phyloP scores from a whole-genome alignment of 2,329 filamentous ascomycete species.

The Leptodontidium sp. region DNA sequence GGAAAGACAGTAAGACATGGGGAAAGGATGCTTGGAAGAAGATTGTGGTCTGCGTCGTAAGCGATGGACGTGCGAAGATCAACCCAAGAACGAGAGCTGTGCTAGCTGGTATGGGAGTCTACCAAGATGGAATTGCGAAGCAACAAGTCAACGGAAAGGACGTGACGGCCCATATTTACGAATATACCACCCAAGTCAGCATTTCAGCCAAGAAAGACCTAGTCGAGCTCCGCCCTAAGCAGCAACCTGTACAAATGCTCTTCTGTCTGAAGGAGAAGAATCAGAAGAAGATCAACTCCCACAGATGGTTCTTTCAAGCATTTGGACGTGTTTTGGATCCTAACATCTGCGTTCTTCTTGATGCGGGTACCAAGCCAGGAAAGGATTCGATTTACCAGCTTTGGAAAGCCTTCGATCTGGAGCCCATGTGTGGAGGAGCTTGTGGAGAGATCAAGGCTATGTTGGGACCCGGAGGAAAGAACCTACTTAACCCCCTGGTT shows the following conservation, averaged over 20 bases:
- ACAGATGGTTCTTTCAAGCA: conserved; percentile 98
- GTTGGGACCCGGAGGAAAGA: conserved; percentile 84
- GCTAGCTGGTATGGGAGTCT: conserved; percentile 91
- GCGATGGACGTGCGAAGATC: conserved; percentile 96
- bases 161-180: conserved; percentile 97
- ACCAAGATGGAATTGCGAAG: conserved; percentile 98
- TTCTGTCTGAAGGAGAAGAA: conserved; percentile 99
- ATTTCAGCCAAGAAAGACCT: conserved; percentile 90
- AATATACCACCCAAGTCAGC: conserved; percentile 88
- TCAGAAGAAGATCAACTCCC: conserved; percentile 99
- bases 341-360: conserved; percentile 95
- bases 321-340: conserved; percentile 93
- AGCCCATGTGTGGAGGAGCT: conserved; percentile 96
- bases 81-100: conserved; percentile 90
- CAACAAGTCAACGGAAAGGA: conserved; percentile 97
- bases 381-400: conserved; percentile 96
- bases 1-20: conserved; percentile 95
- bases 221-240: conserved; percentile 76
- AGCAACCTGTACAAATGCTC: conserved; percentile 92
- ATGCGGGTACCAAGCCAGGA: conserved; percentile 94
- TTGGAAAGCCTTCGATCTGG: conserved; percentile 98
- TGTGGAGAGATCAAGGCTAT: conserved; percentile 99
- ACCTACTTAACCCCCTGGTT: conserved; percentile 90
- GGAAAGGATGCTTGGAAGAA: conserved; percentile 99
- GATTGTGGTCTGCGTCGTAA: conserved; percentile 97